Evolutionary conservation across 2,329 filamentous ascomycete species (phyloP).

Genomic region (Beauveria australis): DNA sequence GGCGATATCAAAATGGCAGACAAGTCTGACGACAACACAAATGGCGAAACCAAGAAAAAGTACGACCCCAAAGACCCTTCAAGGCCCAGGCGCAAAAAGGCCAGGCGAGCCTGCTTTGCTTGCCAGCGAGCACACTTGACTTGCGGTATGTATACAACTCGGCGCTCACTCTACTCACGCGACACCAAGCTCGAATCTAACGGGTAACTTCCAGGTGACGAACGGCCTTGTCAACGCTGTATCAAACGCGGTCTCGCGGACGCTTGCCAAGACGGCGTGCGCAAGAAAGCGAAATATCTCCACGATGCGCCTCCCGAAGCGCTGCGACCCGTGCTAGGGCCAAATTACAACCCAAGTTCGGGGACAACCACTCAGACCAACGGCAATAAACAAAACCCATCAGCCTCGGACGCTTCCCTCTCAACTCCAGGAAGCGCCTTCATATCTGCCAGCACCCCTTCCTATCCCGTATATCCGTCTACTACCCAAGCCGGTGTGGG

Average conservation of each 20-base stretch:
- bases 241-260: conserved; percentile 90
- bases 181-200: conserved; percentile 19
- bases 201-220: conserved; percentile 60
- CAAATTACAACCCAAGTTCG: conserved; percentile 55
- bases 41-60: conserved; percentile 55
- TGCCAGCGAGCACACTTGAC: conserved; percentile 96
- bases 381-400: conserved; percentile 35
- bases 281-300: conserved; percentile 98
- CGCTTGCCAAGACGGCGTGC: conserved; percentile 87
- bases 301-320: conserved; percentile 91
- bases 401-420: conserved; percentile 38
- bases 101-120: conserved; percentile 87
- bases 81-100: conserved; percentile 89
- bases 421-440: conserved; percentile 33
- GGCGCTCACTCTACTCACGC: neutral
- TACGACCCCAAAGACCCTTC: conserved; percentile 81
- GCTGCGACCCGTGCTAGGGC: conserved; percentile 73
- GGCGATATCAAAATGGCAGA: conserved; percentile 38
- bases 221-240: conserved; percentile 87
- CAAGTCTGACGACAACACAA: conserved; percentile 41
- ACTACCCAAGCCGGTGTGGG: conserved; percentile 35
- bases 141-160: conserved; percentile 66
- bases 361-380: conserved; percentile 35
- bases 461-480: conserved; percentile 43
- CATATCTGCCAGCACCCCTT: conserved; percentile 37